A percentile compares a stretch with the other conserved stretches of the same genome.
Conservation (phyloP, 441 rosid species). For the Euphorbia schlechtendalii region DNA sequence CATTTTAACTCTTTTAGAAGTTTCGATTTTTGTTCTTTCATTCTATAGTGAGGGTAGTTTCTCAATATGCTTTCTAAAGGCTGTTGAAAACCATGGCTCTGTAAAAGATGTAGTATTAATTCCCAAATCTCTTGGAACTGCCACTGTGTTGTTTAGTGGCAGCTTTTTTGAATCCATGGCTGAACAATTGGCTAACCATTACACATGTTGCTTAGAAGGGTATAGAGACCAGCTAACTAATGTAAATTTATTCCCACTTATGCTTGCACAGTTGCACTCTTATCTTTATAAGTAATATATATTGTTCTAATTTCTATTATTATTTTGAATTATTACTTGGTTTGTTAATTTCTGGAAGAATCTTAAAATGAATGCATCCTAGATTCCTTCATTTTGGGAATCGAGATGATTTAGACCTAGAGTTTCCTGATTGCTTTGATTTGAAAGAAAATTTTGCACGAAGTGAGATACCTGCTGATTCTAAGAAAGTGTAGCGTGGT, state of each 20-base stretch:
- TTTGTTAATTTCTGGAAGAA: constrained; percentile 45
- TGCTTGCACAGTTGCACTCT: too few relatives aligned
- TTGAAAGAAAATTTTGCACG: constrained; percentile 37
- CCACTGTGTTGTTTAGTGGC: too few relatives aligned
- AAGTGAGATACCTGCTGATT: constrained; percentile 27
- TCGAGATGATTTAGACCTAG: too few relatives aligned
- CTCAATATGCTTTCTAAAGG: neutral
- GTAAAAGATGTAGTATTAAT: neutral
- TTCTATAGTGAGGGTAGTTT: neutral
- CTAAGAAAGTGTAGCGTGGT: constrained; percentile 31
- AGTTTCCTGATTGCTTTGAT: constrained; percentile 66
- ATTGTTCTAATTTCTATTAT: neutral
- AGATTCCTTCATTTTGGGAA: constrained; percentile 60
- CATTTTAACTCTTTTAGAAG: neutral
- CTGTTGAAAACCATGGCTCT: neutral
- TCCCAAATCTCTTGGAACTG: too few relatives aligned
- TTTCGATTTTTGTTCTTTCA: neutral
- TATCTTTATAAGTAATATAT: too few relatives aligned
- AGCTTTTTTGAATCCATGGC: too few relatives aligned
- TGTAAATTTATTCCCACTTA: neutral
- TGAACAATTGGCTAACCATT: neutral
- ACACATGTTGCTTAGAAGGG: neutral
- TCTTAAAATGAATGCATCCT: constrained; percentile 90
- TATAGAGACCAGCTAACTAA: neutral
- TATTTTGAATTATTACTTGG: constrained; percentile 6